Base-by-base conservation (phyloP, 768 basidiomycete genomes). In the Suillus placidus region DNA sequence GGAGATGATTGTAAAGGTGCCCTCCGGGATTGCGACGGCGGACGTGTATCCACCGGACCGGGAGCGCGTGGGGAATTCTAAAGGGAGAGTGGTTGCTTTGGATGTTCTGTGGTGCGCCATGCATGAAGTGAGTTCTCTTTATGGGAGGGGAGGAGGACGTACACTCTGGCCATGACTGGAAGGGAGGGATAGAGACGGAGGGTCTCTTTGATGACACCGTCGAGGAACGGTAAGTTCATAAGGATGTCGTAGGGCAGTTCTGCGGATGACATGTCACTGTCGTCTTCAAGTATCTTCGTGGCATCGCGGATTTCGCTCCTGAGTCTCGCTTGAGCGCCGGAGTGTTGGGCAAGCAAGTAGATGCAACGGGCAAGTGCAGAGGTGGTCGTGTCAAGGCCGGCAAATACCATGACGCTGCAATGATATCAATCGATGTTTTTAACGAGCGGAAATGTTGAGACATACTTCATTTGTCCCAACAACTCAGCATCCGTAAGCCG, bases 381-480 rank as follows among this genome's bases (percentile, higher is more conserved):
- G 13, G 82, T 81, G 0, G 83, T 83, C 0, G 82, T 83, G 67
- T 84, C 83, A 65, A 78, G 80, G 1, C 77, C 82, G 0, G 82
- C 82, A 56, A 82, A 79, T 23, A 79, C 75, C 43, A 85, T 70
- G 20, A 83, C 81, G 7, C 83, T 84, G 61, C 18, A 35, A 37
- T 2, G 4, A 51, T 10, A 30, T 32, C 8, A 16, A 37, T 30
- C 10, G 0, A 42, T 42, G 26, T 20, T 30, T 30, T 26, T 3
- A 3, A 42, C 26, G 16, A 9, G 45, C 63, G 14, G 26, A 14
- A 49, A 63, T 52, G 34, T 43, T 54, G 23, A 30, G 34, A 73
- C 80, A 47, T 68, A 83, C 83, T 83, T 83, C 80, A 85, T 83
- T 68, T 85, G 84, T 0, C 83, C 83, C 1, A 82, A 78, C 38